Conservation (phyloP, 2,329 filamentous ascomycete genomes). For the Madurella fahalii region DNA sequence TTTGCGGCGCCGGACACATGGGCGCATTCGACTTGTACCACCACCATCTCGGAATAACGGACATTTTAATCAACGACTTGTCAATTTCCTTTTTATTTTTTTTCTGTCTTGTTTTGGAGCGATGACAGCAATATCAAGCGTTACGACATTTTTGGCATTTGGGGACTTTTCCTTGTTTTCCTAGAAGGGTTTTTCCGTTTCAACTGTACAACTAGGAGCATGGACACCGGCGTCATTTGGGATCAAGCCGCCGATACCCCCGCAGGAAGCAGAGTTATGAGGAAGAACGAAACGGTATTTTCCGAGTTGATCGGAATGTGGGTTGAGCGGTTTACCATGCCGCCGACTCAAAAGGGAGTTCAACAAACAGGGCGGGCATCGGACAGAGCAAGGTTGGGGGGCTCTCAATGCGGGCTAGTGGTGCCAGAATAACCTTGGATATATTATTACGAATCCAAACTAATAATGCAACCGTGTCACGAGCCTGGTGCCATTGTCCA, state of each 20-base stretch:
- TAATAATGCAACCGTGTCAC: not conserved
- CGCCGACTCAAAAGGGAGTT: not conserved
- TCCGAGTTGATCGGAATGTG: not conserved
- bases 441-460: not conserved
- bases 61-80: constrained; percentile 27
- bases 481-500: not conserved
- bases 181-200: constrained; percentile 5
- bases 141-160: constrained; percentile 16
- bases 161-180: constrained; percentile 6
- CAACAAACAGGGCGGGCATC: not conserved
- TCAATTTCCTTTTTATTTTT: constrained; percentile 12
- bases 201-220: constrained; percentile 18
- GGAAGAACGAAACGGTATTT: constrained; percentile 2
- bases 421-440: not conserved
- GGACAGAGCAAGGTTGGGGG: not conserved
- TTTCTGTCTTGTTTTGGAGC: constrained; percentile 16
- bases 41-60: constrained; percentile 20
- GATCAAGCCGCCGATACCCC: constrained; percentile 19
- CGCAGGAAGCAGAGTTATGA: constrained; percentile 3
- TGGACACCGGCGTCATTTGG: constrained; percentile 18
- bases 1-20: constrained; percentile 2
- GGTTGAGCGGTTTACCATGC: not conserved
- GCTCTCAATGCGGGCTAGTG: not conserved
- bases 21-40: constrained; percentile 25
- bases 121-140: constrained; percentile 21